Base-by-base conservation (phyloP, 2,329 filamentous ascomycete species). In the Trichoderma lentiforme region DNA sequence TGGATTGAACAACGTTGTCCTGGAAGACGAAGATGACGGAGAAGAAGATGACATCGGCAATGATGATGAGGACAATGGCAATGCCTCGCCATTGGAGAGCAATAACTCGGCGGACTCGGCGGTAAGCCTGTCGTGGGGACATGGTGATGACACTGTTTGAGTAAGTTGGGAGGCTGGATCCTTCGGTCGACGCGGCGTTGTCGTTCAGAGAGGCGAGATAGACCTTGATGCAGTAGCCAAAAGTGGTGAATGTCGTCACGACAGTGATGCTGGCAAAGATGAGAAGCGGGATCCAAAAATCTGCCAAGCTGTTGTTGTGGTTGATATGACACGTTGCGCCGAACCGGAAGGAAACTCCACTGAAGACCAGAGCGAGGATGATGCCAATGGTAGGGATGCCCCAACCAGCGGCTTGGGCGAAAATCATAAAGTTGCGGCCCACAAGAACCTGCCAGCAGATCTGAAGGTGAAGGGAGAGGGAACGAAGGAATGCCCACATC, bases 361-460 rank as follows among this genome's bases (percentile, higher is more conserved):
- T 98, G 74, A 97, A 86, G 56, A 93, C 87, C 74, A 98, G 88
- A 64, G 93, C 93, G 56, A 95, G 81, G 3, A 91, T 86, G 74
- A 97, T 88, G 43, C 93, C 93, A 24, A 94, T 82, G 28, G 91
- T 86, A 2, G 95, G 94, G 60, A 98, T 87, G 21, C 92, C 92
- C 93, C 95, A 98, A 73, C 96, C 96, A 9, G 91, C 84, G 18
- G 88, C 86, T 78, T 97, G 90, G 3, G 95, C 91, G 75, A 89
- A 88, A 85, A 93, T 94, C 90, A 98, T 98, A 82, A 98, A 98
- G 77, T 88, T 92, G 58, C 90, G 89, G 51, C 96, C 96, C 4
- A 97, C 93, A 8, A 95, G 90, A 39, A 97, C 87, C 81, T 98
- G 94, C 96, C 96, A 99, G 85, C 95, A 98, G 75, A 99, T 98